Evolutionary conservation across 2,329 filamentous ascomycete genomes (phyloP).

Genomic region (Aspergillus sp.): DNA sequence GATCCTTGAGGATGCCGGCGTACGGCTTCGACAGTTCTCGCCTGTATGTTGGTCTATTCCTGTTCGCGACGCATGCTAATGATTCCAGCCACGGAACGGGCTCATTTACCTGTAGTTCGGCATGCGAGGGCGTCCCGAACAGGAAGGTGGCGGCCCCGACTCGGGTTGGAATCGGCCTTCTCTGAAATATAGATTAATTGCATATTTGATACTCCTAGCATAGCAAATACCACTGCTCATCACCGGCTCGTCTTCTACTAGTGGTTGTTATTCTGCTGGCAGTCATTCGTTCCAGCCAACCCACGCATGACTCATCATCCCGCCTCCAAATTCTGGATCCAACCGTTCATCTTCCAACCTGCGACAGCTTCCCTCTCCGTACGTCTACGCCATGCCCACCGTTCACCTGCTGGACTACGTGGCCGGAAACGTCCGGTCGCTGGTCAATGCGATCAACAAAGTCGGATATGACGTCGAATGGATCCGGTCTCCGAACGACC

Average conservation of each 20-base stretch:
- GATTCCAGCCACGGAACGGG: conserved; percentile 53
- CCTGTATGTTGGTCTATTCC: conserved; percentile 46
- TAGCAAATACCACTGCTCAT: too few relatives aligned
- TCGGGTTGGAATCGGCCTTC: too few relatives aligned
- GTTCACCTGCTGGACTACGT: conserved; percentile 67
- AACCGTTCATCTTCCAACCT: not conserved
- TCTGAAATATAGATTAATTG: too few relatives aligned
- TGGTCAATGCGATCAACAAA: conserved; percentile 96
- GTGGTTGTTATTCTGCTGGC: too few relatives aligned
- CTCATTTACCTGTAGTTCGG: conserved; percentile 51
- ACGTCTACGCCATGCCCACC: conserved; percentile 33
- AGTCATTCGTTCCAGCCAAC: too few relatives aligned
- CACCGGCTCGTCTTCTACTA: too few relatives aligned
- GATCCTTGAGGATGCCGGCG: conserved; percentile 74
- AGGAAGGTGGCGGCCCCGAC: too few relatives aligned
- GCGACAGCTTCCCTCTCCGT: not conserved
- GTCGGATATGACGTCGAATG: conserved; percentile 88
- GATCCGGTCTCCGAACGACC: conserved; percentile 76
- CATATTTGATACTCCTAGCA: too few relatives aligned
- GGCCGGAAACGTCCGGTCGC: conserved; percentile 87
- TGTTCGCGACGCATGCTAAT: too few relatives aligned
- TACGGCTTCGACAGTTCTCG: conserved; percentile 76
- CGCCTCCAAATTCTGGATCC: too few relatives aligned
- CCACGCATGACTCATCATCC: too few relatives aligned
- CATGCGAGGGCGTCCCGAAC: too few relatives aligned